Evolutionary conservation across 139 green algal genomes (phyloP).

Genomic region (Astrephomene gubernaculifera): DNA sequence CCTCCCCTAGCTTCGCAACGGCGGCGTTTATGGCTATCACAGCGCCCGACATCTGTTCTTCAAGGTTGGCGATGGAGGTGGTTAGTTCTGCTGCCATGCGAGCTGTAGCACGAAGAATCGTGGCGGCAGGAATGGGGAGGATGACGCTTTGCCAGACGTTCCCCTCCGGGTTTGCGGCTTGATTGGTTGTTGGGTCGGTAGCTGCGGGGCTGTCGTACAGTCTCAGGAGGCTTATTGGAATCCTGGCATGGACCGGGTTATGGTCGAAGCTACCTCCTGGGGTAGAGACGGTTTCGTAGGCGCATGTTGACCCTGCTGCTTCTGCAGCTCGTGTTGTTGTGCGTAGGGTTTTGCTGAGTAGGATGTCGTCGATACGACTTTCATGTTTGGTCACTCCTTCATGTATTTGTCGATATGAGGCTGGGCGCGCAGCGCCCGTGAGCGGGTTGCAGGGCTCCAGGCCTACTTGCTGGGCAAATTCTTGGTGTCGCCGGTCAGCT

Average conservation of each 20-base stretch:
- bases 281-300: not conserved
- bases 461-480: not conserved
- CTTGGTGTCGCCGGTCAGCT: not conserved
- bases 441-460: not conserved
- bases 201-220: not conserved
- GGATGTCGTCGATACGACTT: constrained; percentile 5
- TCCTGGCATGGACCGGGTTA: not conserved
- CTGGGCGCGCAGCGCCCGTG: not conserved
- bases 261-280: not conserved
- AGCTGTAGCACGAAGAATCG: not conserved
- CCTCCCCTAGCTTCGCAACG: no score
- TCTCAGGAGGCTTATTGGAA: not conserved
- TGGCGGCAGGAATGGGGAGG: not conserved
- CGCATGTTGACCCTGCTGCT: no score
- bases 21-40: not conserved
- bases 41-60: not conserved
- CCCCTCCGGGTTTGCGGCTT: no score
- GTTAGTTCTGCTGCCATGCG: not conserved
- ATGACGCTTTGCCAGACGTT: not conserved
- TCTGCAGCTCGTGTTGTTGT: no score
- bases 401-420: not conserved
- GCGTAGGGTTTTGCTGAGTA: no score
- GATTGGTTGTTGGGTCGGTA: not conserved
- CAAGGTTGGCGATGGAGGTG: not conserved
- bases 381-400: not conserved